Base-by-base conservation (phyloP, 2,329 filamentous ascomycete species). In the Colletotrichum orbiculare region DNA sequence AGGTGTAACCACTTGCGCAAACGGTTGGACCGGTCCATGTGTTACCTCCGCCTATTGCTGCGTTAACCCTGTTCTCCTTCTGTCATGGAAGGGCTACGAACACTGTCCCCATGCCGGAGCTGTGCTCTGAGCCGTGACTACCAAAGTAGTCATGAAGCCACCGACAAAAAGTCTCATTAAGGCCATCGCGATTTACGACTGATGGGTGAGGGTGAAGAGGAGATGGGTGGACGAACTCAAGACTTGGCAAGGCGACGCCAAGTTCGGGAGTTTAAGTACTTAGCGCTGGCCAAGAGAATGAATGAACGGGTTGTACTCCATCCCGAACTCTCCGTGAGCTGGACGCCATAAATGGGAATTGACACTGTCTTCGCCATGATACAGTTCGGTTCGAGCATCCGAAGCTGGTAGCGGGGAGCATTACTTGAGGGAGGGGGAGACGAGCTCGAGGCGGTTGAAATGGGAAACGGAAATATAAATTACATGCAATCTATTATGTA, bases 1-100 rank as follows among this genome's bases (percentile, higher is more conserved):
- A 67, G 15, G 62, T 66, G 42, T 67, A 67, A 8, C 66, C 66
- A 49, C 57, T 66, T 11, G 47, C 53, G 35, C 66, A 67, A 15
- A 39, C 41, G 8, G 62, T 67, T n/a, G 35, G 42, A 4, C 65
- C 62, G 25, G 17, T 54, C 62, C 62, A 67, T n/a, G 25, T 53
- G 33, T 53, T 62, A 4, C 66, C 66, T 9, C 66, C 66, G 33
- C 66, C 66, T 67, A 10, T 11, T 8, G 4, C 9, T 7, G 11
- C 25, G 41, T 66, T 33, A 64, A n/a, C n/a, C 7, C 1, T 33
- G 8, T 12, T 12, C 5, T 41, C 4, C 13, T 34, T 9, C 6
- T 15, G 8, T 33, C 8, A 1, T 8, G 38, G 11, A 59, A 11
- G 12, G 25, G 15, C 60, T 60, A 33, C 25, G 25, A 25, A 64